A percentile compares a stretch with the other conserved stretches of the same genome.
Conservation (phyloP, 805 yeast genomes). For the Saturnispora diversa region DNA sequence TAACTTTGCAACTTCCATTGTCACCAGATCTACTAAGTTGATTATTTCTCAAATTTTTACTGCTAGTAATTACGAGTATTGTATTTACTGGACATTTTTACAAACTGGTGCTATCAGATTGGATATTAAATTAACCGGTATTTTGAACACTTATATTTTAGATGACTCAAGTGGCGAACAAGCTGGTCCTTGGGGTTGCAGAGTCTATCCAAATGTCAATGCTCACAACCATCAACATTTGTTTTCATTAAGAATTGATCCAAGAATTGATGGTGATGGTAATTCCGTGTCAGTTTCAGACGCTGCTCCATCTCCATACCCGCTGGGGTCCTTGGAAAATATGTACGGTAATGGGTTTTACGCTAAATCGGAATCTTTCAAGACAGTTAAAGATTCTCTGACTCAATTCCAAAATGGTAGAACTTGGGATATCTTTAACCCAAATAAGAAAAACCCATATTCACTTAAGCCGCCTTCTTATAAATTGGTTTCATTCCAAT, state of each 20-base stretch:
- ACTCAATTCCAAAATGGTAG: constrained; percentile 59
- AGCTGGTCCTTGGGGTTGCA: constrained; percentile 70
- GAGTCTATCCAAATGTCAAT: constrained; percentile 69
- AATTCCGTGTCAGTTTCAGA: constrained; percentile 67
- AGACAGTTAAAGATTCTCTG: constrained; percentile 59
- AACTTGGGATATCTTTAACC: constrained; percentile 74
- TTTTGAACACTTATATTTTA: constrained; percentile 63
- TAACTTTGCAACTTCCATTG: constrained; percentile 63
- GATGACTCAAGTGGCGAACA: constrained; percentile 58
- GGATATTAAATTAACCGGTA: constrained; percentile 76
- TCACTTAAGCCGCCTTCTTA: constrained; percentile 71
- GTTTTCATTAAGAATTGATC: constrained; percentile 70
- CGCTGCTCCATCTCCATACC: constrained; percentile 50
- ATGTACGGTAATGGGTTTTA: constrained; percentile 73
- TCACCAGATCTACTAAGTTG: constrained; percentile 67
- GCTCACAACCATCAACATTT: constrained; percentile 86
- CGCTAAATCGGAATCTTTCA: constrained; percentile 56
- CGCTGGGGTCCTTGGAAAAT: constrained; percentile 61
- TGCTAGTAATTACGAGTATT: constrained; percentile 81
- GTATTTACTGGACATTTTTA: constrained; percentile 74
- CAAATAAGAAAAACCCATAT: constrained; percentile 54
- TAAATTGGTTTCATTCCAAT: constrained; percentile 67
- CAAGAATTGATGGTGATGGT: constrained; percentile 73
- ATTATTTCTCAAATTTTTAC: constrained; percentile 76
- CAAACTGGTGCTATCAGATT: constrained; percentile 79